phyloP scores from a whole-genome alignment of 2,329 filamentous ascomycete genomes.

The Stemphylium beticola region DNA sequence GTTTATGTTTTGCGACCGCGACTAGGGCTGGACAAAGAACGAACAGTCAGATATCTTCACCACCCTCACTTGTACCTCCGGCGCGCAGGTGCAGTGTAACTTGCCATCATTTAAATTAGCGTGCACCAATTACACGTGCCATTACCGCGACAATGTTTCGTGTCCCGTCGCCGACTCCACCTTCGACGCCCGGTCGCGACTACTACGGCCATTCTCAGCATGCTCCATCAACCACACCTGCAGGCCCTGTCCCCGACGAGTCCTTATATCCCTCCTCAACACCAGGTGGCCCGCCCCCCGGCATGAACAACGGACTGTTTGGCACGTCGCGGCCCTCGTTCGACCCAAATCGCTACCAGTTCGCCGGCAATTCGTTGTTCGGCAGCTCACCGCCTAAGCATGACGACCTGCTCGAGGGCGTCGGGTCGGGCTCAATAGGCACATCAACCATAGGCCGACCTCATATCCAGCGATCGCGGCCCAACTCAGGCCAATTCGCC shows the following conservation, averaged over 20 bases:
- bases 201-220: slow-evolving; percentile 34
- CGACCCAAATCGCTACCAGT: slow-evolving; percentile 26
- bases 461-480: slow-evolving; percentile 36
- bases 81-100: slow-evolving; percentile 5
- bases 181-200: slow-evolving; percentile 45
- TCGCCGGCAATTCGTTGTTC: slow-evolving; percentile 26
- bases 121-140: neutral
- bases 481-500: slow-evolving; percentile 31
- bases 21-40: slow-evolving; percentile 6
- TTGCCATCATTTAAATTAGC: neutral
- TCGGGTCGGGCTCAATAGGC: slow-evolving; percentile 35
- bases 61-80: neutral
- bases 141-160: slow-evolving; percentile 40
- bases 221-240: slow-evolving; percentile 63
- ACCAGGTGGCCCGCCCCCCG: slow-evolving; percentile 60
- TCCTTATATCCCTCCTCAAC: slow-evolving; percentile 59
- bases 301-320: slow-evolving; percentile 51
- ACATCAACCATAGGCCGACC: slow-evolving; percentile 39
- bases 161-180: slow-evolving; percentile 41
- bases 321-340: slow-evolving; percentile 58
- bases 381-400: slow-evolving; percentile 46
- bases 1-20: slow-evolving; percentile 25
- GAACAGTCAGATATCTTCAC: neutral
- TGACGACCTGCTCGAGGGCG: slow-evolving; percentile 33
- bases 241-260: slow-evolving; percentile 60